Evolutionary conservation across 1,139 yeast species (phyloP).

Genomic region (Kurtzmaniella quercitrusa): DNA sequence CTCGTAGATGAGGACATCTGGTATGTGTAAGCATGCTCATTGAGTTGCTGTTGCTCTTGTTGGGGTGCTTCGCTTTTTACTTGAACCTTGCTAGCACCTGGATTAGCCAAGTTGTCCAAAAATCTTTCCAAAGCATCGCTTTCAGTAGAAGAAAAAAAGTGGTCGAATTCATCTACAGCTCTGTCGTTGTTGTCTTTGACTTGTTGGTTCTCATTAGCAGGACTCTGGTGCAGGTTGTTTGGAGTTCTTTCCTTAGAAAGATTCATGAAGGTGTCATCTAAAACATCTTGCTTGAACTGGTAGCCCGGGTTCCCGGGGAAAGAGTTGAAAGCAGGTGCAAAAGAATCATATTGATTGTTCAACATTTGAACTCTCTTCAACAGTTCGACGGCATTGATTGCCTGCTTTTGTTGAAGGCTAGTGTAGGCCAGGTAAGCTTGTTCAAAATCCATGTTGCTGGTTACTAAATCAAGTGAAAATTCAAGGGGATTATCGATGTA

Average conservation of each 20-base stretch:
- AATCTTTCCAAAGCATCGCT: conserved; percentile 42
- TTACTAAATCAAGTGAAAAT: conserved; percentile 26
- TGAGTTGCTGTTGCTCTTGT: background rate
- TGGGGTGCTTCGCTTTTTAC: background rate
- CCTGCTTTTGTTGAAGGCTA: conserved; percentile 37
- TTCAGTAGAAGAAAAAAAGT: conserved; percentile 43
- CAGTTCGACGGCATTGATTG: conserved; percentile 32
- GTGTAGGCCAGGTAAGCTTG: conserved; percentile 43
- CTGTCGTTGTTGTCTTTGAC: conserved; percentile 7
- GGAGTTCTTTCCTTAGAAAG: background rate
- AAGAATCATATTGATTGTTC: conserved; percentile 19
- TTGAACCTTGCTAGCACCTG: conserved; percentile 8
- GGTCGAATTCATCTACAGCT: conserved; percentile 33
- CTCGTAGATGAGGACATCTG: background rate
- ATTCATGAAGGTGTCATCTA: background rate
- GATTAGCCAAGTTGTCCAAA: conserved; percentile 41
- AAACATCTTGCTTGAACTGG: conserved; percentile 1
- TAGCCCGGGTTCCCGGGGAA: conserved; percentile 7
- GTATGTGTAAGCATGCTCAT: conserved; percentile 1
- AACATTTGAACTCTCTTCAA: conserved; percentile 37
- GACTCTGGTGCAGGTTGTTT: background rate
- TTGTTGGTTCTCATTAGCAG: background rate
- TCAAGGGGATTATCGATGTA: conserved; percentile 2
- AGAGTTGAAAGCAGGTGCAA: conserved; percentile 1
- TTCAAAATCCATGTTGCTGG: conserved; percentile 46